Conservation (phyloP, 2,329 filamentous ascomycete species). For the Macrophomina tecta region DNA sequence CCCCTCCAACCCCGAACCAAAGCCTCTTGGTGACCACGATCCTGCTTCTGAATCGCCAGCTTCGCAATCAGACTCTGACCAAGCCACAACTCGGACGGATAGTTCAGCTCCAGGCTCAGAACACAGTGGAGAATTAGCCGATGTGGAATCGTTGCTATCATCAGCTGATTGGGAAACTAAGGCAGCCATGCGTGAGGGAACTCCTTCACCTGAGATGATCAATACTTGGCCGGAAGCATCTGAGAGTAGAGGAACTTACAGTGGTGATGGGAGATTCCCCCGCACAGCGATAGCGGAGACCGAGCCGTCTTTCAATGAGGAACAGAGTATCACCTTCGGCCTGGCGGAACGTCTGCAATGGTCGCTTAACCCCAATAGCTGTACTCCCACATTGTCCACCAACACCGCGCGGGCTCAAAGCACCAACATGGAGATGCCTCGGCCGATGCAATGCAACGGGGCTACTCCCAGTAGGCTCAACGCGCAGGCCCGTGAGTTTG, state of each 20-base stretch:
- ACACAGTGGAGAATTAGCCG: background rate
- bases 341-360: background rate
- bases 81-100: background rate
- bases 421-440: background rate
- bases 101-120: background rate
- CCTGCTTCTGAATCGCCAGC: no score
- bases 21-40: background rate
- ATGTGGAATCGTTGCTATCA: background rate
- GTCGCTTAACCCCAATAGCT: background rate
- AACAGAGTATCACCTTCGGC: background rate
- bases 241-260: background rate
- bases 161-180: no score
- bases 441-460: background rate
- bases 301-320: background rate
- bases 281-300: background rate
- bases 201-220: background rate
- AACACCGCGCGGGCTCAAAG: background rate
- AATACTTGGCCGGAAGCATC: background rate
- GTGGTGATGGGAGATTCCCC: background rate
- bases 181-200: background rate
- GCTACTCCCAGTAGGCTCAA: constrained; percentile 11
- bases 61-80: background rate
- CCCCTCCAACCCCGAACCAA: background rate
- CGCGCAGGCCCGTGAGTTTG: constrained; percentile 24
- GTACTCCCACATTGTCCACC: background rate